Conservation (phyloP, 768 basidiomycete genomes). For the Boletellus sp. region DNA sequence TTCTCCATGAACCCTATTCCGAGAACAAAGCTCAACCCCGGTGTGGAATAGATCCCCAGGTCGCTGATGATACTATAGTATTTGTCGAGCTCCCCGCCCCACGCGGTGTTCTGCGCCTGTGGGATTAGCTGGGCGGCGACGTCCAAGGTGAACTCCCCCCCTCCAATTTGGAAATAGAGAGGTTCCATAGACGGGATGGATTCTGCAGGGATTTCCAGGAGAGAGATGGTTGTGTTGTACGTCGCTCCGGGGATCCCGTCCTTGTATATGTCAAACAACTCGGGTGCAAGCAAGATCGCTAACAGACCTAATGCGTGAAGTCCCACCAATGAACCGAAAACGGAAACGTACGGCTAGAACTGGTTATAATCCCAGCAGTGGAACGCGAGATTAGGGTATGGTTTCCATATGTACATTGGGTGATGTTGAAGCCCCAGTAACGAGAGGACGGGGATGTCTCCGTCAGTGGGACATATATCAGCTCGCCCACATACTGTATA, state of each 20-base stretch:
- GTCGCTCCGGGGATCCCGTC: constrained; percentile 13
- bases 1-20: neutral
- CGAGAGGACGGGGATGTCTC: too few species aligned
- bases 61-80: neutral
- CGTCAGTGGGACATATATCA: neutral
- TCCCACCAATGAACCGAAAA: neutral
- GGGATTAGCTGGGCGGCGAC: constrained; percentile 22
- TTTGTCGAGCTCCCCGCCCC: constrained; percentile 4
- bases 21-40: neutral
- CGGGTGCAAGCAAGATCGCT: constrained; percentile 23
- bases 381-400: neutral
- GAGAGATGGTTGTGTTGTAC: neutral
- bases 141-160: constrained; percentile 11
- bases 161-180: constrained; percentile 14
- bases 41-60: too few species aligned
- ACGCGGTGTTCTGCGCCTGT: constrained; percentile 9
- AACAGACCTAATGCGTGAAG: neutral
- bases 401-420: neutral
- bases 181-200: constrained; percentile 15
- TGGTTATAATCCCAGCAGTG: neutral
- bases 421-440: neutral
- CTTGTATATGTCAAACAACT: constrained; percentile 18
- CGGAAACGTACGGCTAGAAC: constrained; percentile 19
- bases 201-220: constrained; percentile 15
- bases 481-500: neutral